Base-by-base conservation (phyloP, 2,329 filamentous ascomycete genomes). In the Plectosphaerella plurivora region DNA sequence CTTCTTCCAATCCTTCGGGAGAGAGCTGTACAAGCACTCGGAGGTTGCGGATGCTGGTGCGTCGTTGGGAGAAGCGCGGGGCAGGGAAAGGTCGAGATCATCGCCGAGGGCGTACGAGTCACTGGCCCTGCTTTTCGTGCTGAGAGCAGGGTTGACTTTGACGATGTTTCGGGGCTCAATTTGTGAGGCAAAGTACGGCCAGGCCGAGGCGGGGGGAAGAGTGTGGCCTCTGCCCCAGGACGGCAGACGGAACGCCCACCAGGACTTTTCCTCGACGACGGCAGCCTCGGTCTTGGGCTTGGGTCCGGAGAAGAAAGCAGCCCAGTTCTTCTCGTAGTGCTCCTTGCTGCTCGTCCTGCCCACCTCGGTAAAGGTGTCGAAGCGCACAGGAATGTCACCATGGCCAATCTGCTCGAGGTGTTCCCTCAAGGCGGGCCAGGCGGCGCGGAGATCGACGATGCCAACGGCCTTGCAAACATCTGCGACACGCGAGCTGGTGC, bases 291-390 rank as follows among this genome's bases (percentile, higher is more conserved):
- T n/a, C 6, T 39, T 51, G 7, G 53, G 53, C 22, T 46, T 49
- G 3, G 53, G 53, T 5, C 53, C 53, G 12, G 51, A 28, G 22
- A 55, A 55, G 49, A 55, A 55, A 7, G 53, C 36, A 12, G 53
- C 53, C 53, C 53, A 55, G 28, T 55, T 55, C 51, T 55, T 55
- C 35, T 53, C 53, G n/a, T 47, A 50, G 4, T 25, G n/a, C 11
- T 49, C 45, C 41, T 47, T 55, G 4, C 33, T 51, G 8, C 24
- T 28, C n/a, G 48, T 42, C 28, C 28, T 33, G 12, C 47, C 47
- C 12, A 55, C 35, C 39, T 55, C 53, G 6, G 53, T 55, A 16
- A 55, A 53, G 1, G 7, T 47, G 33, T 53, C 25, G 39, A 51
- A 51, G 12, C 37, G 51, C n/a, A 55, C 49, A 2, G 51, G 53